Percentiles rank a stretch among this genome's conserved stretches.
Conservation (phyloP, 805 yeast species). For the Wickerhamiella brachini region DNA sequence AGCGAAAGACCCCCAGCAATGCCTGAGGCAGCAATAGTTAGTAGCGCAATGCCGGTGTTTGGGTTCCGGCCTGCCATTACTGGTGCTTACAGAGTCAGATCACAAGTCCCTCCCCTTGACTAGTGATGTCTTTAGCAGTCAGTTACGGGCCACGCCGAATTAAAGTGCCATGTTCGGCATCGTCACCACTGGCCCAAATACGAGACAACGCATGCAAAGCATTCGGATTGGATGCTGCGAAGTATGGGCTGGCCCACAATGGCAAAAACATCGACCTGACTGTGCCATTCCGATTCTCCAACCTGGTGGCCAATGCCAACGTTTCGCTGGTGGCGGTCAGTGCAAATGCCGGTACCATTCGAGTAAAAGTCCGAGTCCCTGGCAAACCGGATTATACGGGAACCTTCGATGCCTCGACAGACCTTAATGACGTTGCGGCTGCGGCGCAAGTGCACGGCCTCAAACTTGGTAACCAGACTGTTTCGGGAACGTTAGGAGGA, state of each 20-base stretch:
- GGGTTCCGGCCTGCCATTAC: not conserved
- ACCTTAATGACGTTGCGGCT: slow-evolving; percentile 3
- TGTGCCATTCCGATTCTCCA: slow-evolving; percentile 13
- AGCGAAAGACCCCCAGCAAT: not conserved
- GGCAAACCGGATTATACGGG: slow-evolving; percentile 11
- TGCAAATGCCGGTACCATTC: not conserved
- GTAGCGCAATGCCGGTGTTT: not conserved
- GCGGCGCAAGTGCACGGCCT: slow-evolving; percentile 4
- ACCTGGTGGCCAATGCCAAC: slow-evolving; percentile 15
- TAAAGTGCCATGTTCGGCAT: slow-evolving; percentile 13
- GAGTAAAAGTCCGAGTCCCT: slow-evolving; percentile 13
- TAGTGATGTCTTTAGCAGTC: slow-evolving; percentile 8
- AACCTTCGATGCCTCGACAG: slow-evolving; percentile 5
- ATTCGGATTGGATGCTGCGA: slow-evolving; percentile 5
- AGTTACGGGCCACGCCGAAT: slow-evolving; percentile 7
- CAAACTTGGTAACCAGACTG: not conserved
- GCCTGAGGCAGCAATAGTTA: not conserved
- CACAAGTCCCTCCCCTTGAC: not conserved
- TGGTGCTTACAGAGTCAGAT: not conserved
- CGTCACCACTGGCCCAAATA: slow-evolving; percentile 11
- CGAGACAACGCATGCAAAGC: slow-evolving; percentile 13
- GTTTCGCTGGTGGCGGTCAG: slow-evolving; percentile 7
- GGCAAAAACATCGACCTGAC: slow-evolving; percentile 15
- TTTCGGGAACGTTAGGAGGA: not conserved
- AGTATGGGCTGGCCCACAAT: slow-evolving; percentile 9